Percentiles rank a stretch among this genome's conserved stretches.
Conservation (phyloP, 1,284 basidiomycete genomes). For the Xanthoconium separans region DNA sequence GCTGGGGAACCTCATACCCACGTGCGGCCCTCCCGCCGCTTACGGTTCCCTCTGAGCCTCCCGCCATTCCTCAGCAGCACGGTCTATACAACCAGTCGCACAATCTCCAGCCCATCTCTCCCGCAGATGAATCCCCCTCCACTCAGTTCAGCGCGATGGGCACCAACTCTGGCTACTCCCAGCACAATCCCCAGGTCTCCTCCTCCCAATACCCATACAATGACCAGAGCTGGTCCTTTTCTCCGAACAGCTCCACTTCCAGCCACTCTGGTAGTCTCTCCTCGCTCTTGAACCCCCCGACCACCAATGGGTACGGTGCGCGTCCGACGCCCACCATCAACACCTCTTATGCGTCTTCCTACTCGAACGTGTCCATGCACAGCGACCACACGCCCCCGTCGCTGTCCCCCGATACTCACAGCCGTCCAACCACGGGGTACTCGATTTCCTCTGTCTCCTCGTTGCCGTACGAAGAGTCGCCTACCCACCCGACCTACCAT, state of each 20-base stretch:
- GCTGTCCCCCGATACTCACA: conserved; percentile 66
- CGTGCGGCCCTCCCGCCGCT: conserved; percentile 73
- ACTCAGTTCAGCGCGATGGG: conserved; percentile 58
- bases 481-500: conserved; percentile 47
- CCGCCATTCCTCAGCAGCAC: conserved; percentile 52
- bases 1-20: conserved; percentile 60
- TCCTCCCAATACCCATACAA: conserved; percentile 59
- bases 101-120: conserved; percentile 61
- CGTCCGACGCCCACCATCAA: conserved; percentile 66
- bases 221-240: conserved; percentile 62
- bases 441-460: conserved; percentile 77
- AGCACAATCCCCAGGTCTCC: conserved; percentile 44
- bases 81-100: conserved; percentile 58
- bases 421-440: conserved; percentile 79
- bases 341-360: conserved; percentile 65
- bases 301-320: conserved; percentile 52
- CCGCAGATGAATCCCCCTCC: conserved; percentile 62
- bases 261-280: conserved; percentile 73
- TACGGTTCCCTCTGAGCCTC: conserved; percentile 72
- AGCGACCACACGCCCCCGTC: conserved; percentile 67
- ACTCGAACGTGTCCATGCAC: conserved; percentile 65
- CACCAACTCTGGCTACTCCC: conserved; percentile 35
- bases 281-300: conserved; percentile 69
- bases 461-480: conserved; percentile 63
- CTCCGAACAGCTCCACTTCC: conserved; percentile 51